A percentile compares a stretch with the other conserved stretches of the same genome.
Evolutionary conservation across 208 protist genomes (phyloP).

Genomic region (Sergeia podlipaevii): DNA sequence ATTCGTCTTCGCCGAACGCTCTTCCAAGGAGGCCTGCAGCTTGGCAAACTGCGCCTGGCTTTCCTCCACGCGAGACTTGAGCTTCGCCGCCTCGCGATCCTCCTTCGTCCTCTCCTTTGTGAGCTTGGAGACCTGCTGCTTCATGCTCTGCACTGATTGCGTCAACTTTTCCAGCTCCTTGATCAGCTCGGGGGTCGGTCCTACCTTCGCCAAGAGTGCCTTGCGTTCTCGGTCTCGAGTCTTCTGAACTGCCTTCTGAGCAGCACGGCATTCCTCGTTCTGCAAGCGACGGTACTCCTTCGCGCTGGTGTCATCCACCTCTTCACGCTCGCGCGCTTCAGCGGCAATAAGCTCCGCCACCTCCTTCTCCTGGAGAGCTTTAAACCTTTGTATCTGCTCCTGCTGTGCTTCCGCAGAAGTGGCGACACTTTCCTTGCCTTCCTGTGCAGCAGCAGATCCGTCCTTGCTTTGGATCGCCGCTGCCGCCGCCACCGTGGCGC

Average conservation of each 20-base stretch:
- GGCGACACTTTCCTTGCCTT: slow-evolving; percentile 12
- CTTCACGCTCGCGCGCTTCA: not conserved
- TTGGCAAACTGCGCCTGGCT: slow-evolving; percentile 34
- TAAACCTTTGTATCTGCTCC: slow-evolving; percentile 6
- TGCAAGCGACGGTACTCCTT: slow-evolving; percentile 23
- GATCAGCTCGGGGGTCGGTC: slow-evolving; percentile 58
- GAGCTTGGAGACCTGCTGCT: slow-evolving; percentile 60
- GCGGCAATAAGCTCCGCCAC: slow-evolving; percentile 1
- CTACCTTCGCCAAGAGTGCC: slow-evolving; percentile 48
- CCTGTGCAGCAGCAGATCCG: slow-evolving; percentile 5
- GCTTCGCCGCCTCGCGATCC: slow-evolving; percentile 33
- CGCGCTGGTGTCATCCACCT: slow-evolving; percentile 11
- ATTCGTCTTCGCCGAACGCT: slow-evolving; percentile 14
- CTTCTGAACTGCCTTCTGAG: slow-evolving; percentile 43
- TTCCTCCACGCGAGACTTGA: slow-evolving; percentile 40
- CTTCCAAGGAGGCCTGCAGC: slow-evolving; percentile 17
- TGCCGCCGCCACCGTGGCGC: not conserved
- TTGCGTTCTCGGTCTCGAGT: slow-evolving; percentile 66
- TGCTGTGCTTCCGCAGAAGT: slow-evolving; percentile 5
- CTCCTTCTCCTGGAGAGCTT: slow-evolving; percentile 17
- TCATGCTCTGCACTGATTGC: slow-evolving; percentile 35
- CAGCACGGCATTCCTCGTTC: slow-evolving; percentile 44
- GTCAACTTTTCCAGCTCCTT: slow-evolving; percentile 51
- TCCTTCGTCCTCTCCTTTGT: slow-evolving; percentile 60
- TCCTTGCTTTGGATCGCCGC: slow-evolving; percentile 9